Percentiles rank a stretch among this genome's conserved stretches.
Evolutionary conservation across 441 rosid genomes (phyloP).

Genomic region (Jatropha podagrica): DNA sequence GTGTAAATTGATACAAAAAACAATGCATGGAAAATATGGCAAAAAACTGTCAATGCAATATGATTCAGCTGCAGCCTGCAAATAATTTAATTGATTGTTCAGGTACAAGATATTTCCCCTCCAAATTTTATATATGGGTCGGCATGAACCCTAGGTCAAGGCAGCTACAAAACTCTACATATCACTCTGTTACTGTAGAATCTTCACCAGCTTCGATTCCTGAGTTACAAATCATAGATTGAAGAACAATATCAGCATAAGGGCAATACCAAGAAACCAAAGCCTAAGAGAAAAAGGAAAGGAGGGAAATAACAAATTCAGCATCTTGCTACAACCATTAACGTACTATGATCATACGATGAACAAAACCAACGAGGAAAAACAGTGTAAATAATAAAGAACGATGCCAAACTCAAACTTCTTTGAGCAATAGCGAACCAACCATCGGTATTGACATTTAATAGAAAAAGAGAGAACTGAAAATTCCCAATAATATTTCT

Average conservation of each 20-base stretch:
- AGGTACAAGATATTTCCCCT: not conserved
- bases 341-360: too few relatives aligned
- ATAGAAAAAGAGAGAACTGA: not conserved
- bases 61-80: constrained; percentile 9
- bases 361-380: not conserved
- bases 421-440: not conserved
- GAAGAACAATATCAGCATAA: not conserved
- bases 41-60: constrained; percentile 4
- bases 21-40: constrained; percentile 8
- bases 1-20: constrained; percentile 16
- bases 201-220: constrained; percentile 32
- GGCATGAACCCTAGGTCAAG: not conserved
- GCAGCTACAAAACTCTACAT: constrained; percentile 13
- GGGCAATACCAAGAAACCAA: not conserved
- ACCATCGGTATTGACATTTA: too few relatives aligned
- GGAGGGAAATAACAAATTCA: not conserved
- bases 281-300: not conserved
- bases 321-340: not conserved
- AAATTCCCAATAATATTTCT: not conserved
- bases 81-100: constrained; percentile 2
- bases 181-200: constrained; percentile 27
- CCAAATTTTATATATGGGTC: constrained; percentile 5
- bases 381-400: not conserved
- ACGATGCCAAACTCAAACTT: not conserved
- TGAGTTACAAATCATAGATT: constrained; percentile 18